These are phyloP conservation scores for Rhypophila decipiens DNA, from an alignment of 495 filamentous ascomycete species.

Conservation along the genomic window DNA sequence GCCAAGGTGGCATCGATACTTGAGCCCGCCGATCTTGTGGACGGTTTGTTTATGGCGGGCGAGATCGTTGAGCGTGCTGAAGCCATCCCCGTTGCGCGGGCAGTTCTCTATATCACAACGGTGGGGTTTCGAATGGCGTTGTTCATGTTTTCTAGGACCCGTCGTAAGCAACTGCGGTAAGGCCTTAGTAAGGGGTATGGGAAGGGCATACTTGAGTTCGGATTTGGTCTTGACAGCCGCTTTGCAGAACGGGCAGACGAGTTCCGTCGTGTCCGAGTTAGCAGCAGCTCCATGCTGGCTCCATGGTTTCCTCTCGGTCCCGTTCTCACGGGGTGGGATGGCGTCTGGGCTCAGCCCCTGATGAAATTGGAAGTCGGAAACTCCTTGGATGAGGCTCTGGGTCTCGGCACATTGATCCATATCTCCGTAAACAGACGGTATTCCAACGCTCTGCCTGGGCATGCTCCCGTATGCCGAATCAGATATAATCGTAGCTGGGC, in stretches of 20 bases:
- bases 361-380: constrained; percentile 18
- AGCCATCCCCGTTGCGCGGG: constrained; percentile 53
- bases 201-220: constrained; percentile 38
- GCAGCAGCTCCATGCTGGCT: constrained; percentile 1
- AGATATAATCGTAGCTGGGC: constrained; percentile 35
- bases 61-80: constrained; percentile 77
- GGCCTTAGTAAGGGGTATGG: not conserved
- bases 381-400: constrained; percentile 29
- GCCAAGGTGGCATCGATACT: constrained; percentile 60
- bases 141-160: constrained; percentile 67
- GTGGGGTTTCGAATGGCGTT: constrained; percentile 68
- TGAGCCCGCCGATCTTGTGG: constrained; percentile 52
- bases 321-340: not conserved
- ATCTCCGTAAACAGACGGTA: constrained; percentile 43
- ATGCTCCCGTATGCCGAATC: constrained; percentile 62
- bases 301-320: constrained; percentile 2
- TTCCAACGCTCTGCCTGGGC: constrained; percentile 31
- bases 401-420: constrained; percentile 29
- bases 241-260: constrained; percentile 28
- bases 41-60: constrained; percentile 66
- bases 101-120: constrained; percentile 60
- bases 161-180: not conserved
- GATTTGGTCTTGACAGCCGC: constrained; percentile 41
- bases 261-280: constrained; percentile 11
- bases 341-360: constrained; percentile 8